These are phyloP conservation scores for Phoma sp. DNA, from an alignment of 2,329 filamentous ascomycete species.

Conservation along the genomic window DNA sequence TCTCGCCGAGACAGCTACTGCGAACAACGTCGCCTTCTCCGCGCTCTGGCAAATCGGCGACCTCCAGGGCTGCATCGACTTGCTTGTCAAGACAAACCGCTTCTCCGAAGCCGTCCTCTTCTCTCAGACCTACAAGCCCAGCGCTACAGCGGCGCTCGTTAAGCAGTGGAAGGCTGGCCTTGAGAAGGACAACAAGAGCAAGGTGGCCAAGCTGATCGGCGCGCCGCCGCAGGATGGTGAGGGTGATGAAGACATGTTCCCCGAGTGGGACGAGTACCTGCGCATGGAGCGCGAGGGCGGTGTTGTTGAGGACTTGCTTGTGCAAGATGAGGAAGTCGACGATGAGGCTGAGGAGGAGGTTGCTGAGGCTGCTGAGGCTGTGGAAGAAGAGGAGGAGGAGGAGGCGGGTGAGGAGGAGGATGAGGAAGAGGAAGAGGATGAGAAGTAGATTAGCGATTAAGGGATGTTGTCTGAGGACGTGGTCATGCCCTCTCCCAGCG, in stretches of 20 bases:
- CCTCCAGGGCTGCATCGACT: constrained; percentile 77
- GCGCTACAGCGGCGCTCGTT: constrained; percentile 70
- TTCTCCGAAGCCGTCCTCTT: constrained; percentile 88
- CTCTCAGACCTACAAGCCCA: constrained; percentile 94
- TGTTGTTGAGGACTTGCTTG: constrained; percentile 46
- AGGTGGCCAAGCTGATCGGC: constrained; percentile 82
- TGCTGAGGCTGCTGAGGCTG: constrained; percentile 39
- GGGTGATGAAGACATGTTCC: constrained; percentile 81
- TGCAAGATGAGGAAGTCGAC: constrained; percentile 41
- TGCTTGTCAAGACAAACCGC: constrained; percentile 79
- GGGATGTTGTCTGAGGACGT: too few relatives aligned
- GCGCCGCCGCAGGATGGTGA: constrained; percentile 71
- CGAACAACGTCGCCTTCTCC: constrained; percentile 93
- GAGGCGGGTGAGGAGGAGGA: constrained; percentile 35
- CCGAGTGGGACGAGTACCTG: constrained; percentile 93
- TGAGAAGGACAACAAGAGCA: constrained; percentile 83
- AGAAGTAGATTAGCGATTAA: background rate
- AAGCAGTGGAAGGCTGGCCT: constrained; percentile 81
- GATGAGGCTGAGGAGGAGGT: constrained; percentile 43
- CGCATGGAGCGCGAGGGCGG: constrained; percentile 76
- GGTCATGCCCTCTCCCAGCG: too few relatives aligned
- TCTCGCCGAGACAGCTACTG: constrained; percentile 76
- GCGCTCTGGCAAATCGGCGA: constrained; percentile 88
- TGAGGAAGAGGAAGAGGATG: constrained; percentile 21
- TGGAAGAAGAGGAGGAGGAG: constrained; percentile 36